Evolutionary conservation across 1,284 basidiomycete species (phyloP), one percentile per base, ranked within the genome.

Genomic region (Austroboletus olivaceoglutinosus): DNA sequence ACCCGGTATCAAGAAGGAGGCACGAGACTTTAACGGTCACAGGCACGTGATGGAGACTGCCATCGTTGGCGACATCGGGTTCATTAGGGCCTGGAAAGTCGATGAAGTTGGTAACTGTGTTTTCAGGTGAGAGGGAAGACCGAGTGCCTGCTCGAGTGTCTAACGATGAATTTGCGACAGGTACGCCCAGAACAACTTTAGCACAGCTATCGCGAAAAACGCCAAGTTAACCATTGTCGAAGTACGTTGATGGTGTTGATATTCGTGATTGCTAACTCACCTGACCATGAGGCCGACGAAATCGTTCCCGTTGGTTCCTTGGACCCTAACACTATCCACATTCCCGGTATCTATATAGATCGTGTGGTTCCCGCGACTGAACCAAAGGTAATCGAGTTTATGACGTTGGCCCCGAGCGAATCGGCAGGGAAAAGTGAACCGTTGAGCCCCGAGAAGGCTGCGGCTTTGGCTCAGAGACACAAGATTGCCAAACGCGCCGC

Each of bases 21-120:
- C 78, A 5, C 78, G 85, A 44, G 85, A 83, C 59, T 90, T 97
- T 61, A 81, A 88, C 58, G 94, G 93, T 21, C 82, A 88, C 62
- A 78, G 83, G 67, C 98, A 88, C 73, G 76, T 98, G 36, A 77
- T 98, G 62, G 95, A 99, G 71, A 84, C 89, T 22, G 85, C 91
- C 9, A 86, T 98, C 61, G 76, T 83, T 37, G 93, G 90, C 25
- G 92, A 94, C 69, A 84, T 93, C 48, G 95, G 94, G 22, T 88
- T 98, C 66, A 75, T 99, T 42, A 80, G 88, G 52, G 96, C 93
- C 8, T 97, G 93, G 93, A 98, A 97, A 73, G 95, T 86, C 13
- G 96, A 98, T 66, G 91, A 93, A 67, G 81, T 85, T 38, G 91
- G 89, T 2, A 93, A 93, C 69, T 87, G 85, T 63, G 85, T 92